Conservation (phyloP, 2,329 filamentous ascomycete genomes). For the Alternaria metachromatica region DNA sequence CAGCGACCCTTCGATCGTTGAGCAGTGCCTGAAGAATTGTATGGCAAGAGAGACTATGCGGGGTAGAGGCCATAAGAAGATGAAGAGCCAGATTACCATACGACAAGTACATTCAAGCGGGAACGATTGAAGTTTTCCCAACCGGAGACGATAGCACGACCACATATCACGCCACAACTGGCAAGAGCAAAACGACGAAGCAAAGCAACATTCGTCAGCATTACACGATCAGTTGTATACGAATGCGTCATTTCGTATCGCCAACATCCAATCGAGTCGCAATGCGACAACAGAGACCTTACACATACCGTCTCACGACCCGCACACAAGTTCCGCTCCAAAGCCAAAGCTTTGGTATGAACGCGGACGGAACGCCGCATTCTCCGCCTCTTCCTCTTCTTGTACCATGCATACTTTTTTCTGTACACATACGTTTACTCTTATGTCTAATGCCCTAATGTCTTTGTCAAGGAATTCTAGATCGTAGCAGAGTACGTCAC, state of each 20-base stretch:
- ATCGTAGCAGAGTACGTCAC: background rate
- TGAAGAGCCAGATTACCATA: slow-evolving; percentile 22
- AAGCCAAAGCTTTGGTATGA: background rate
- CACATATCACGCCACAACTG: background rate
- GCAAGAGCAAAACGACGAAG: background rate
- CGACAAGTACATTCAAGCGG: slow-evolving; percentile 16
- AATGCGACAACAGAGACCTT: background rate
- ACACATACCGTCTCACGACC: background rate
- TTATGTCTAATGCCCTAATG: background rate
- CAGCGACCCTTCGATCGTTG: slow-evolving; percentile 33
- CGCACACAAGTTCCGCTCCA: background rate
- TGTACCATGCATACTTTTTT: background rate
- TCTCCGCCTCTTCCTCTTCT: background rate
- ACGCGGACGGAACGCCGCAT: background rate
- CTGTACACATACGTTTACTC: background rate
- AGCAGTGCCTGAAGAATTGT: slow-evolving; percentile 44
- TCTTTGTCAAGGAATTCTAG: background rate
- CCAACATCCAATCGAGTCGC: background rate
- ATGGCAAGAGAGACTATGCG: slow-evolving; percentile 38
- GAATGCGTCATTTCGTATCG: background rate
- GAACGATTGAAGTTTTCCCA: background rate
- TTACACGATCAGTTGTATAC: background rate
- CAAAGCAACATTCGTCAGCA: background rate
- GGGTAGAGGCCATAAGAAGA: slow-evolving; percentile 22
- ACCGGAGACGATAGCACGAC: background rate